Evolutionary conservation across 129 eudicot species (phyloP).

Genomic region (Solidago caesia): DNA sequence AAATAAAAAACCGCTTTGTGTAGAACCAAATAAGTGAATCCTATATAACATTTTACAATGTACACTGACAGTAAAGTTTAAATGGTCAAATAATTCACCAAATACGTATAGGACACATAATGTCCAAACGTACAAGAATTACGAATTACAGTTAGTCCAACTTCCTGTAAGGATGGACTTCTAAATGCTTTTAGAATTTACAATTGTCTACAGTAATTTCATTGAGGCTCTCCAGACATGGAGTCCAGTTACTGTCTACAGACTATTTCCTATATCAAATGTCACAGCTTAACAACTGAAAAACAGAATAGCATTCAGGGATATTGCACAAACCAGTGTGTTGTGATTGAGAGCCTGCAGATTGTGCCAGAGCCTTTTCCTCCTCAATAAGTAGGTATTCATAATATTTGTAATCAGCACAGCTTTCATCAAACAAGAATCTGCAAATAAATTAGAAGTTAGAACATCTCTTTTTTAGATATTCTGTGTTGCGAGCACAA

Average conservation of each 20-base stretch:
- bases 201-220: background rate
- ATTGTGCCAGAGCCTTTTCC: constrained; percentile 59
- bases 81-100: background rate
- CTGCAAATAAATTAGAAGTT: constrained; percentile 38
- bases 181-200: background rate
- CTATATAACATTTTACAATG: background rate
- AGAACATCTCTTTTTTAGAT: constrained; percentile 5
- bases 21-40: constrained; percentile 10
- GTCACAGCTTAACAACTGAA: background rate
- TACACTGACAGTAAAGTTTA: background rate
- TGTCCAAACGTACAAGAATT: background rate
- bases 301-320: background rate
- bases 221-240: background rate
- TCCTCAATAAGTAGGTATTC: constrained; percentile 74
- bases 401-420: constrained; percentile 90
- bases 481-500: background rate
- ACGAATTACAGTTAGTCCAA: background rate
- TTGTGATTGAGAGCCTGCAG: constrained; percentile 42
- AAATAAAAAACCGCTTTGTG: constrained; percentile 1
- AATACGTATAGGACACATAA: background rate
- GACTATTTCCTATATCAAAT: background rate
- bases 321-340: constrained; percentile 50
- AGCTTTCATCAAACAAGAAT: constrained; percentile 79
- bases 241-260: background rate
- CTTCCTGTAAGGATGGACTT: background rate